Evolutionary conservation across 371 early-diverging fungal species (phyloP), one percentile per base, ranked within the genome.

Genomic region (Quaeritorhiza haematococci): DNA sequence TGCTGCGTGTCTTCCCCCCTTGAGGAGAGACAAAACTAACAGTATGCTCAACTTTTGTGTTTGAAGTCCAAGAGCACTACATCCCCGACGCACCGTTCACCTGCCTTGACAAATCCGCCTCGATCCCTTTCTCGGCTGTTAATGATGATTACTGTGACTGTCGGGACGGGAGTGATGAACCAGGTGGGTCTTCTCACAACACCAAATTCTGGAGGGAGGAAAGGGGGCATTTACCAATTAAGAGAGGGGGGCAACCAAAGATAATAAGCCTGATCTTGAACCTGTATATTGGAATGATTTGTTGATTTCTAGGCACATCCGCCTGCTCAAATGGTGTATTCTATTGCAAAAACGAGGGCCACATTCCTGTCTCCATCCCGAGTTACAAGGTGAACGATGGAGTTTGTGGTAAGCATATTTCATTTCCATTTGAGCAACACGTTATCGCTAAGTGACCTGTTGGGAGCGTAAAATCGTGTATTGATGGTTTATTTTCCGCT

Each of bases 131-230:
- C 53, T 56, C 72, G 3, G 81, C 85, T 0, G 85, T 96, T 29
- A 96, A 96, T 59, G 95, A 94, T 68, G 93, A 95, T 68, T 96
- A 89, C 64, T 96, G 97, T 70, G 95, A 96, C 72, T 96, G 97
- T 59, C 64, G 71, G 30, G 97, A 96, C 68, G 94, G 94, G 5
- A 89, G 89, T 13, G 97, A 96, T 70, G 97, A 96, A 59, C 93
- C 94, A 54, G 97, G 94, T 80, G 72, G 28, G 49, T 26, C 13
- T 13, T 33, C 17, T 0, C n/a, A 0, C n/a, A 15, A 35, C 17
- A n/a, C n/a, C n/a, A n/a, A n/a, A n/a, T n/a, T n/a, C n/a, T n/a
- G n/a, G n/a, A n/a, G n/a, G n/a, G n/a, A n/a, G n/a, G n/a, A n/a
- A n/a, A n/a, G n/a, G n/a, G n/a, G n/a, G n/a, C n/a, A n/a, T n/a